Evolutionary conservation across 176 grass and related monocot species (phyloP).

Genomic region (Triticum urartu): DNA sequence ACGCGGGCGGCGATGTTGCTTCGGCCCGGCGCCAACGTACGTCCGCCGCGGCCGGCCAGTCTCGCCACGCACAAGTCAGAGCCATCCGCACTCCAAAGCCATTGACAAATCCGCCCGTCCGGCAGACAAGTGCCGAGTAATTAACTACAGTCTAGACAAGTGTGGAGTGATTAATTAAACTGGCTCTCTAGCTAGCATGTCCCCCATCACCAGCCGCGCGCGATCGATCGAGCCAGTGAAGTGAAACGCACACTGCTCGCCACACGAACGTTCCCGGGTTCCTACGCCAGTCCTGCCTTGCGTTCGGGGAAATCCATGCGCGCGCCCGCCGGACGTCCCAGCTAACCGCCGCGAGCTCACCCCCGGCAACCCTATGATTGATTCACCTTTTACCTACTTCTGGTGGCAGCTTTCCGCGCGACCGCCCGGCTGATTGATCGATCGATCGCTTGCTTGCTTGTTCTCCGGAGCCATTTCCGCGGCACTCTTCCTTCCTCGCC

Average conservation of each 20-base stretch:
- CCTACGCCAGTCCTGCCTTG: conserved; percentile 47
- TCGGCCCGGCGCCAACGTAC: neutral
- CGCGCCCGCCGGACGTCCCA: conserved; percentile 25
- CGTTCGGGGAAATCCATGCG: conserved; percentile 36
- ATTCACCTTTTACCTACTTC: neutral
- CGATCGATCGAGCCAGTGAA: neutral
- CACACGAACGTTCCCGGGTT: conserved; percentile 12
- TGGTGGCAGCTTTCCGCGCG: conserved; percentile 18
- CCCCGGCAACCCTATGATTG: conserved; percentile 10
- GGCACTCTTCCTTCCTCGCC: neutral
- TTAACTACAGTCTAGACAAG: neutral
- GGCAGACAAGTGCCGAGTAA: neutral
- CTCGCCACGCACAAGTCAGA: conserved; percentile 19
- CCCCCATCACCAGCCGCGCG: neutral
- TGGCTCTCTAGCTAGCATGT: neutral
- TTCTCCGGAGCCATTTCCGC: conserved; percentile 16
- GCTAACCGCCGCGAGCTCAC: conserved; percentile 10
- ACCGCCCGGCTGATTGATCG: neutral
- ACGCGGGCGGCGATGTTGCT: neutral
- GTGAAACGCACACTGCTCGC: neutral
- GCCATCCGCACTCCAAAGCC: conserved; percentile 48
- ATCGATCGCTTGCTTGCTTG: conserved; percentile 39
- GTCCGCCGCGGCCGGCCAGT: neutral
- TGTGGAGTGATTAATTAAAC: neutral
- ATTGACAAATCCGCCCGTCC: conserved; percentile 32